phyloP scores from a whole-genome alignment of 2,329 filamentous ascomycete genomes.

The Ploettnerulaceae sp. region DNA sequence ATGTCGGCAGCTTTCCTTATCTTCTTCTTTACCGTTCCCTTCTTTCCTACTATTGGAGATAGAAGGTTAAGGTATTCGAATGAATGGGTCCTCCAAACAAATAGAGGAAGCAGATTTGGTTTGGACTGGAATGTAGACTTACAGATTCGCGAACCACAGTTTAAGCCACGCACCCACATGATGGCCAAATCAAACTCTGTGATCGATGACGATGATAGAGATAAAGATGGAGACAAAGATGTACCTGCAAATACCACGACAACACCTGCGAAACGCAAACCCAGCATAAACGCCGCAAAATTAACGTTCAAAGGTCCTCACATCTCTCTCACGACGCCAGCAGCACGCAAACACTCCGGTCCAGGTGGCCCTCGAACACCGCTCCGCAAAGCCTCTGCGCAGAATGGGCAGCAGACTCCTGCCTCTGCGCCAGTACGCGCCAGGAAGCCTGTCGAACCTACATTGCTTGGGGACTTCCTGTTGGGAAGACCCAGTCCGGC shows the following conservation, averaged over 20 bases:
- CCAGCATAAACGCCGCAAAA: conserved; percentile 6
- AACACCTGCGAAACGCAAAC: conserved; percentile 11
- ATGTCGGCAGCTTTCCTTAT: too few species aligned
- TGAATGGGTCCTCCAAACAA: too few species aligned
- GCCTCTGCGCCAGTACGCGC: conserved; percentile 27
- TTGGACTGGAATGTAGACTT: conserved; percentile 2
- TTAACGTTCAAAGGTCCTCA: conserved; percentile 2
- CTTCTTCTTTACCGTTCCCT: too few species aligned
- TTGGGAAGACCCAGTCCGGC: conserved; percentile 52
- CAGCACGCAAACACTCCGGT: conserved; percentile 3
- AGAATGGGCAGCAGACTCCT: conserved; percentile 21
- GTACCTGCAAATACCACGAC: conserved; percentile 1
- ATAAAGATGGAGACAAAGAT: too few species aligned
- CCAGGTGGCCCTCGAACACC: conserved; percentile 20
- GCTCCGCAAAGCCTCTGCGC: conserved; percentile 20
- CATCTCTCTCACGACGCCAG: too few species aligned
- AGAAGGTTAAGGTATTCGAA: too few species aligned
- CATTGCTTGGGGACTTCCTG: conserved; percentile 53
- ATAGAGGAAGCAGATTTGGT: too few species aligned
- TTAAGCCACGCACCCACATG: background rate
- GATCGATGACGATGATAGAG: background rate
- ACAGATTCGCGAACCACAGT: background rate
- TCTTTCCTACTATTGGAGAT: too few species aligned
- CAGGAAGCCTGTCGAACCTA: conserved; percentile 38
- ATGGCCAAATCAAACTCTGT: conserved; percentile 3